Percentiles rank a stretch among this genome's conserved stretches.
Evolutionary conservation across 2,329 filamentous ascomycete species (phyloP).

Genomic region (Fusarium drepaniforme): DNA sequence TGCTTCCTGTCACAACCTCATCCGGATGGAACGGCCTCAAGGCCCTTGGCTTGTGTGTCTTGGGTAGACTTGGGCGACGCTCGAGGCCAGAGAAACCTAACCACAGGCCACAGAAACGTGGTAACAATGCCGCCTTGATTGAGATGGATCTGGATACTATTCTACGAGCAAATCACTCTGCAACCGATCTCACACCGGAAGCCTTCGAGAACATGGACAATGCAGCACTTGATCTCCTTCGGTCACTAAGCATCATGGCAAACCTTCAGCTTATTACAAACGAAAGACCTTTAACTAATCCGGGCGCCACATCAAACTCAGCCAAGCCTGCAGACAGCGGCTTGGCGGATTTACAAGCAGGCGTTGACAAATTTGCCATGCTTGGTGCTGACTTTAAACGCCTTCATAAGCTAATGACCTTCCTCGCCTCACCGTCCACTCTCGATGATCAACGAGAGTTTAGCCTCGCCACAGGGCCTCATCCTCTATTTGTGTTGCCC

Average conservation of each 20-base stretch:
- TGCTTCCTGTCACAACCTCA: no score
- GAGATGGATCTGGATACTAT: neutral
- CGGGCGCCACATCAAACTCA: no score
- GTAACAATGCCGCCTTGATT: neutral
- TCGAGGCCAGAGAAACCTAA: neutral
- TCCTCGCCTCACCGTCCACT: neutral
- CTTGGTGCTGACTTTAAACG: neutral
- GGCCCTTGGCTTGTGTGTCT: neutral
- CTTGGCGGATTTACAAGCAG: neutral
- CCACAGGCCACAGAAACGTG: neutral
- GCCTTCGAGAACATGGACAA: neutral
- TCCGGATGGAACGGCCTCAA: neutral
- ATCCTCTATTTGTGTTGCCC: neutral
- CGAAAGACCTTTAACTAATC: neutral
- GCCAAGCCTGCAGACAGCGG: no score
- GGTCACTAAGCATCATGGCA: neutral
- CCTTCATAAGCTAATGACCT: neutral
- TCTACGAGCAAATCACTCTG: neutral
- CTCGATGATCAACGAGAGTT: neutral
- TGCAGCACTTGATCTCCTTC: neutral
- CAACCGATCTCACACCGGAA: neutral
- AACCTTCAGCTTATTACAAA: neutral
- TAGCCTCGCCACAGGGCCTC: neutral
- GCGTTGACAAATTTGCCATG: neutral
- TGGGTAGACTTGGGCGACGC: neutral